Evolutionary conservation across 2,329 filamentous ascomycete species (phyloP), one percentile per base, ranked within the genome.

Genomic region (Pseudogymnoascus sp.): DNA sequence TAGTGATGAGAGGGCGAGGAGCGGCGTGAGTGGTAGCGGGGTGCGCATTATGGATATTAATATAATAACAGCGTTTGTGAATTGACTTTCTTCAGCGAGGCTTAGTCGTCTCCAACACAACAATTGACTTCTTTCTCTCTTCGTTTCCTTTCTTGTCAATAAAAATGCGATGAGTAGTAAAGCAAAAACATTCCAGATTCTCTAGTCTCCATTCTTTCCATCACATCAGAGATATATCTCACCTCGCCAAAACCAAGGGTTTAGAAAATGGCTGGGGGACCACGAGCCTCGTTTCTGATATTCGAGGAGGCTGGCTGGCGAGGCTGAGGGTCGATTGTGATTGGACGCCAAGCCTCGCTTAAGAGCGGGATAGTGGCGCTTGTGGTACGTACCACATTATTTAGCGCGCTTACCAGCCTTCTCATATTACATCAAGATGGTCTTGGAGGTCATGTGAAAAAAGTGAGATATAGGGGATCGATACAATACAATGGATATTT

Each of bases 381-480:
- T 56, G 50, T 56, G 29, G 50, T 56, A 56, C 50, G 50, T 56
- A 56, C 50, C 29, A 56, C 29, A 2, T 3, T 1, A 5, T 19
- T 33, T 56, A 33, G 50, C 50, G 50, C 50, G 50, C 50, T 56
- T 56, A 56, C 50, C 50, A 56, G 50, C 50, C 50, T 56, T 56
- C 50, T 56, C 50, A 56, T 56, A 56, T 56, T 56, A 2, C n/a
- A 56, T 56, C 4, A 1, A 56, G 29, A 21, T 21, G 16, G 29
- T 19, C 50, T 33, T 33, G n/a, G 29, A 56, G 29, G 16, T 33
- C 16, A 56, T 56, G 50, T 56, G 50, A 53, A 14, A 14, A 53
- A 14, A 14, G 24, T 19, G 7, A 14, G n/a, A 56, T 56, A 2
- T 56, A 56, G 50, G 50, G 50, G 50, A 56, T 56, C 16, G 13